These are phyloP conservation scores for Rubus parviflorus DNA, from an alignment of 306 rosid genomes.

Conservation along the genomic window DNA sequence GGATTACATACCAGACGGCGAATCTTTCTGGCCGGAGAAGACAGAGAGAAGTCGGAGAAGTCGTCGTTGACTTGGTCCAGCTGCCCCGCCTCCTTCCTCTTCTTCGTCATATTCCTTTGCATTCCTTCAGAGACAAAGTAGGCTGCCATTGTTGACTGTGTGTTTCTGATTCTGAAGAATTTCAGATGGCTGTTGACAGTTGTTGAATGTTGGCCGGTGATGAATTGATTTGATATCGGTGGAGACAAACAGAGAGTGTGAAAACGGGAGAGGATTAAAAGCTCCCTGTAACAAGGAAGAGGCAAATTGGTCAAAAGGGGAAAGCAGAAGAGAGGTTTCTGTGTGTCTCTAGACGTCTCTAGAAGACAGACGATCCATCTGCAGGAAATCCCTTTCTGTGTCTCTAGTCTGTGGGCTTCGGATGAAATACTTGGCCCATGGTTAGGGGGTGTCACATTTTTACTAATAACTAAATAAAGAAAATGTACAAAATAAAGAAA, in stretches of 20 bases:
- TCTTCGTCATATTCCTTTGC: constrained; percentile 22
- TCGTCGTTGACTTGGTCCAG: constrained; percentile 49
- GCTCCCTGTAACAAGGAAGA: background rate
- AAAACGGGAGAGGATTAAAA: background rate
- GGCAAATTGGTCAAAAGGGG: background rate
- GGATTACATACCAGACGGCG: constrained; percentile 64
- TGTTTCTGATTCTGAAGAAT: background rate
- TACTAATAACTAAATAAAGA: no score
- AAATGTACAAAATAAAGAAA: no score
- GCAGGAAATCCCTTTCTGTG: background rate
- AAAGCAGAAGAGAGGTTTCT: background rate
- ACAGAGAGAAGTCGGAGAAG: constrained; percentile 73
- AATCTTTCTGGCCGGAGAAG: constrained; percentile 81
- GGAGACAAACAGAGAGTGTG: background rate
- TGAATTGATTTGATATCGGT: background rate
- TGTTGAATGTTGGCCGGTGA: background rate
- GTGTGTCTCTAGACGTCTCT: constrained; percentile 23
- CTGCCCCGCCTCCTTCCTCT: constrained; percentile 54
- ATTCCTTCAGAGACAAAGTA: constrained; percentile 17
- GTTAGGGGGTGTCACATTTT: background rate
- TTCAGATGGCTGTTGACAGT: background rate
- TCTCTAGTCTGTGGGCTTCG: background rate
- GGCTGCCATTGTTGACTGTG: constrained; percentile 6
- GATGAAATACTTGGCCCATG: background rate
- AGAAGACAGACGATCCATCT: constrained; percentile 4